These are phyloP conservation scores for Flaveria brownii DNA, from an alignment of 129 eudicot genomes.

Conservation along the genomic window DNA sequence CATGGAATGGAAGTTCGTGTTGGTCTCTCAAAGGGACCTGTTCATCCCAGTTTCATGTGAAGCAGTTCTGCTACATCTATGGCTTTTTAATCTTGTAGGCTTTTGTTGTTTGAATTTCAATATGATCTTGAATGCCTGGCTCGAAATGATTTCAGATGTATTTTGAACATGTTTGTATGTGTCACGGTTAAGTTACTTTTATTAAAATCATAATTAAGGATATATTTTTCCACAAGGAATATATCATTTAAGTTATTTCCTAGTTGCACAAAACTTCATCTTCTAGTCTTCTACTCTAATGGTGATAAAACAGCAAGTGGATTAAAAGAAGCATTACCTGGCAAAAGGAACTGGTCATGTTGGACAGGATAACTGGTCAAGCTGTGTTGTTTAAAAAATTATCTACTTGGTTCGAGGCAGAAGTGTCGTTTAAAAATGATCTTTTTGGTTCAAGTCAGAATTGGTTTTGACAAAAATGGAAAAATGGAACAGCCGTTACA, in stretches of 20 bases:
- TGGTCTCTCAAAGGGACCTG: constrained; percentile 85
- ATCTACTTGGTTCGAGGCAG: no score
- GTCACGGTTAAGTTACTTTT: constrained; percentile 5
- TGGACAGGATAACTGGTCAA: no score
- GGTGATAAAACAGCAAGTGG: not conserved
- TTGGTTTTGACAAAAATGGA: no score
- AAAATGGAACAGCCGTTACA: no score
- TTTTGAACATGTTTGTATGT: constrained; percentile 15
- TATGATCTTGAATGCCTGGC: constrained; percentile 23
- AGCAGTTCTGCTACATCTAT: constrained; percentile 23
- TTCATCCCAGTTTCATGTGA: constrained; percentile 77
- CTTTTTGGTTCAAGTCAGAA: no score
- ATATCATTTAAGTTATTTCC: not conserved
- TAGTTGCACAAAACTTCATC: no score
- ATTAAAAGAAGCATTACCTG: not conserved
- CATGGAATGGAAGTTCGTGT: constrained; percentile 95
- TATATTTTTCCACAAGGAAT: not conserved
- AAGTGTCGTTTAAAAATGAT: no score
- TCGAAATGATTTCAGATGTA: constrained; percentile 14
- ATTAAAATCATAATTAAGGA: not conserved
- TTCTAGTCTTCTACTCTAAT: not conserved
- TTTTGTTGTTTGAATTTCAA: constrained; percentile 29
- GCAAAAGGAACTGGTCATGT: no score
- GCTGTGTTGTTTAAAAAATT: no score
- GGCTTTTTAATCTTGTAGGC: constrained; percentile 22